phyloP scores from a whole-genome alignment of 352 stramenopile species.

The Pythium aphanidermatum region DNA sequence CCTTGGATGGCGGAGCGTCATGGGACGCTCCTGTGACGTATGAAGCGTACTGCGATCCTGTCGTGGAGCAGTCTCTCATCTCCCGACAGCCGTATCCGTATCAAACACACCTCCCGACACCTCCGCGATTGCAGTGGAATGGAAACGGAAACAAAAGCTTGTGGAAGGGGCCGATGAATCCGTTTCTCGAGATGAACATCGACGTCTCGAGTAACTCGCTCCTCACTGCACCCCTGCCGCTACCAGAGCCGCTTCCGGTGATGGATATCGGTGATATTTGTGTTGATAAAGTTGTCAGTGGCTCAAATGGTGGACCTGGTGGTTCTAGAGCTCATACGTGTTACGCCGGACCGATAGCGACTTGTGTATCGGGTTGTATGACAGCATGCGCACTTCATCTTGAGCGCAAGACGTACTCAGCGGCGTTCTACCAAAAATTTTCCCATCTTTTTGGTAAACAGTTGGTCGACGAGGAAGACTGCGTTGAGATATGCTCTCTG shows the following conservation, averaged over 20 bases:
- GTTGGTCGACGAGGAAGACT: constrained; percentile 62
- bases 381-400: constrained; percentile 36
- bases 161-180: constrained; percentile 50
- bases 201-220: constrained; percentile 42
- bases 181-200: constrained; percentile 52
- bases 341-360: constrained; percentile 36
- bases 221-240: constrained; percentile 13
- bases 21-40: constrained; percentile 39
- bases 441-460: constrained; percentile 68
- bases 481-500: constrained; percentile 49
- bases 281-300: constrained; percentile 47
- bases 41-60: constrained; percentile 59
- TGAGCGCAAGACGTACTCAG: constrained; percentile 34
- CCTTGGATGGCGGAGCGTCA: constrained; percentile 32
- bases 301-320: too few species aligned
- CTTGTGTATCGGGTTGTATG: constrained; percentile 59
- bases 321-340: too few species aligned
- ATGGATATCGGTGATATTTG: constrained; percentile 44
- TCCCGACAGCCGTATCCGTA: constrained; percentile 47
- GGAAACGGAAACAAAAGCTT: constrained; percentile 32
- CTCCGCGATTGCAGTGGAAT: constrained; percentile 57
- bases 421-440: constrained; percentile 41
- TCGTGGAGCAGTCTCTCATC: constrained; percentile 22
- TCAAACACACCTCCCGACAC: constrained; percentile 21
- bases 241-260: constrained; percentile 7